Percentiles rank a stretch among this genome's conserved stretches.
Conservation (phyloP, 2,329 filamentous ascomycete genomes). For the Talaromyces sp. region DNA sequence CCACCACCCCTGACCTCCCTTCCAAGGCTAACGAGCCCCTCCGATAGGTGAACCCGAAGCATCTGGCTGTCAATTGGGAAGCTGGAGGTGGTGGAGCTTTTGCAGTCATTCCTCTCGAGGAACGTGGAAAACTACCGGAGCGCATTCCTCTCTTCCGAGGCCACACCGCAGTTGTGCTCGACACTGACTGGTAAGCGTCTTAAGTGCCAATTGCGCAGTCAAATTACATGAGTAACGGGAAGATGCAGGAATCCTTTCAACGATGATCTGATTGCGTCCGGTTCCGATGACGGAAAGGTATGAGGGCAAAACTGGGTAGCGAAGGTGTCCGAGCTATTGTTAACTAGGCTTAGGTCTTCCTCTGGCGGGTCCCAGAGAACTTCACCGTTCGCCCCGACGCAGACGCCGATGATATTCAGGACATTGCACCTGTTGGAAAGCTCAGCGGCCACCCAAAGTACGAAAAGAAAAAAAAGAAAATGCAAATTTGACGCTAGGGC, state of each 20-base stretch:
- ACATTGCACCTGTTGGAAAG: constrained; percentile 79
- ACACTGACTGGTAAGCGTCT: constrained; percentile 83
- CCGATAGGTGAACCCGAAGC: constrained; percentile 85
- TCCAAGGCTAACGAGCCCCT: constrained; percentile 23
- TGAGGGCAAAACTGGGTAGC: constrained; percentile 10
- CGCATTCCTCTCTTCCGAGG: constrained; percentile 93
- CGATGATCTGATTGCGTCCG: constrained; percentile 87
- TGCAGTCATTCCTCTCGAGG: constrained; percentile 87
- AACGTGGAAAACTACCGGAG: constrained; percentile 89
- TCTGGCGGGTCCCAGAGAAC: constrained; percentile 90
- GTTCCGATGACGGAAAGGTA: constrained; percentile 91
- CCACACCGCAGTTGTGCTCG: constrained; percentile 91
- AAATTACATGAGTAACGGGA: not conserved
- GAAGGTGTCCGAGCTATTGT: constrained; percentile 16
- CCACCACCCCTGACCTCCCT: constrained; percentile 30
- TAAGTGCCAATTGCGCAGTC: not conserved
- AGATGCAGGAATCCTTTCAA: constrained; percentile 85
- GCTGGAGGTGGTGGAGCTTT: constrained; percentile 93
- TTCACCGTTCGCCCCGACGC: constrained; percentile 84
- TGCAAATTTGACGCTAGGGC: constrained; percentile 11
- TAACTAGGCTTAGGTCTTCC: constrained; percentile 64
- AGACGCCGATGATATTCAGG: constrained; percentile 71
- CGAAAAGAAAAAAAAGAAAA: constrained; percentile 21
- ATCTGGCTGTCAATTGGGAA: constrained; percentile 98
- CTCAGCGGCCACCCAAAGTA: constrained; percentile 85